Percentiles rank a stretch among this genome's conserved stretches.
Evolutionary conservation across 257 asterid genomes (phyloP).

Genomic region (Hygrophila difformis): DNA sequence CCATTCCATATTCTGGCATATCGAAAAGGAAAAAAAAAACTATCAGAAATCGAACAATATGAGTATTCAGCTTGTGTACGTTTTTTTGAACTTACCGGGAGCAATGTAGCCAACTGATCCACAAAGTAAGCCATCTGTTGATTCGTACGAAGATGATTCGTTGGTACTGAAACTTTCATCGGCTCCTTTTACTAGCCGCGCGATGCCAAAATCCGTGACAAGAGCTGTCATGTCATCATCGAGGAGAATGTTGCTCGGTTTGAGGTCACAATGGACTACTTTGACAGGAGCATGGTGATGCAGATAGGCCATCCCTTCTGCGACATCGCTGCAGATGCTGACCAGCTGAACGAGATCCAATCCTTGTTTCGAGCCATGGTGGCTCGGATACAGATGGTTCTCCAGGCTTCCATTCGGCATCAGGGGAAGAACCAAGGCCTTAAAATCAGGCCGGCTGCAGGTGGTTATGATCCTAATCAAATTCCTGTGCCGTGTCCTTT

Average conservation of each 20-base stretch:
- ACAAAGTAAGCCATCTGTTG: conserved; percentile 60
- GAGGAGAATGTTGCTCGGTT: conserved; percentile 79
- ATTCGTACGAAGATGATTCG: conserved; percentile 49
- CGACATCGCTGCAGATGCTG: conserved; percentile 65
- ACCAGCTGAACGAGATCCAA: conserved; percentile 42
- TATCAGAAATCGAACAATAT: too few relatives aligned
- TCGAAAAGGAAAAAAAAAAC: too few relatives aligned
- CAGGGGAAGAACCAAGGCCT: conserved; percentile 75
- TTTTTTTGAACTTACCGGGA: conserved; percentile 51
- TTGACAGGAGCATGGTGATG: conserved; percentile 65
- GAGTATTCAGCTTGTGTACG: too few relatives aligned
- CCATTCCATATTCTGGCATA: too few relatives aligned
- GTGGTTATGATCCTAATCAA: conserved; percentile 61
- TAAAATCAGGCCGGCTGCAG: conserved; percentile 67
- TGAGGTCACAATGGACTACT: conserved; percentile 77
- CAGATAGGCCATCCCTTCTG: conserved; percentile 71
- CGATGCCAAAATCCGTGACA: conserved; percentile 74
- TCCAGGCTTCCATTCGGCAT: conserved; percentile 83
- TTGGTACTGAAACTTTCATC: conserved; percentile 10
- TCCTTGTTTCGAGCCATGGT: conserved; percentile 15
- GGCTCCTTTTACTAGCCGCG: conserved; percentile 42
- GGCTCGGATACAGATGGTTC: conserved; percentile 42
- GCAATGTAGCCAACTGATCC: conserved; percentile 84
- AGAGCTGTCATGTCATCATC: conserved; percentile 62
- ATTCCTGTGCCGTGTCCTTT: conserved; percentile 59